These are phyloP conservation scores for Articulospora tetracladia DNA, from an alignment of 495 filamentous ascomycete genomes.

Conservation along the genomic window DNA sequence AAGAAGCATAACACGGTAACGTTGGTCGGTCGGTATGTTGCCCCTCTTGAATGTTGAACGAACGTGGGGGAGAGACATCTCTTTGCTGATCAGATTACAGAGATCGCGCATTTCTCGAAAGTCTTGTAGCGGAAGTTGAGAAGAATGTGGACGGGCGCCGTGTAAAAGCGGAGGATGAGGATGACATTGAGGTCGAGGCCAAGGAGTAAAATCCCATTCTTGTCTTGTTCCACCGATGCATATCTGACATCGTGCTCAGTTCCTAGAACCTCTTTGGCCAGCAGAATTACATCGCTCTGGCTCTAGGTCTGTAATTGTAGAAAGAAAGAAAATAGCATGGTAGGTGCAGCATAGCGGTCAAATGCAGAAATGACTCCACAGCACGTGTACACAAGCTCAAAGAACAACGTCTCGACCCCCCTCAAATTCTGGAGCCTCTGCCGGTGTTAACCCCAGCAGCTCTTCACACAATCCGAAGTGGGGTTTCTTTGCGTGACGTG, in stretches of 20 bases:
- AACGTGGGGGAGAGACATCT: background rate
- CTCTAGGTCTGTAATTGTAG: background rate
- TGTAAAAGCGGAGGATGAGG: slow-evolving; percentile 40
- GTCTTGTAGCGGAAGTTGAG: slow-evolving; percentile 45
- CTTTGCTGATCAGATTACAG: slow-evolving; percentile 24
- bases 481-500: no score
- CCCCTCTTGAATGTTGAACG: background rate
- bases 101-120: slow-evolving; percentile 45
- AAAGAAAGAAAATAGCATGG: background rate
- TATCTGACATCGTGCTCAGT: slow-evolving; percentile 14
- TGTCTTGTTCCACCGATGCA: background rate
- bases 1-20: slow-evolving; percentile 88
- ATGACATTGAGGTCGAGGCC: slow-evolving; percentile 26
- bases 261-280: slow-evolving; percentile 3
- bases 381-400: no score
- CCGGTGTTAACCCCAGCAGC: no score
- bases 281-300: background rate
- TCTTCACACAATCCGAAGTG: background rate
- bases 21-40: slow-evolving; percentile 64
- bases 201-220: slow-evolving; percentile 7
- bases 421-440: no score
- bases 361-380: background rate
- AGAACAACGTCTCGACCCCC: no score
- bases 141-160: slow-evolving; percentile 42
- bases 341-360: background rate